Evolutionary conservation across 192 early-diverging fungal species (phyloP).

Genomic region (Thoreauomyces humboldtii): DNA sequence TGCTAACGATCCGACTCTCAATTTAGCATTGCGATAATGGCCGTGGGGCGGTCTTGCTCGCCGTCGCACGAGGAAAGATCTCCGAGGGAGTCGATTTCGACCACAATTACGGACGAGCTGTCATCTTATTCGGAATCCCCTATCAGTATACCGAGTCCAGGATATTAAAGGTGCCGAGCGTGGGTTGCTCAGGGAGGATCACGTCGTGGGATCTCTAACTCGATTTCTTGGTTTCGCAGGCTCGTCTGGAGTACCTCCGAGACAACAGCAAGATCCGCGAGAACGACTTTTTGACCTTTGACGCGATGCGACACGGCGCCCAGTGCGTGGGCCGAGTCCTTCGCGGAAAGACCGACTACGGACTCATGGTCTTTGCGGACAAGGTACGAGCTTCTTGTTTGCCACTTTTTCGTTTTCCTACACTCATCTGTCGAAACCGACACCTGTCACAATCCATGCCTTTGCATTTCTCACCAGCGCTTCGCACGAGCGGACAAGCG

Average conservation of each 20-base stretch:
- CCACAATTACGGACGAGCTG: constrained; percentile 98
- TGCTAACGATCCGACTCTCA: too few relatives aligned
- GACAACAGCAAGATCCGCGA: constrained; percentile 92
- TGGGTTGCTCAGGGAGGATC: too few relatives aligned
- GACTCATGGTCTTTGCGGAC: constrained; percentile 98
- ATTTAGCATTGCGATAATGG: constrained; percentile 98
- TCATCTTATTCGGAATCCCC: constrained; percentile 99
- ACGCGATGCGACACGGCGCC: constrained; percentile 97
- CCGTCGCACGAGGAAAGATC: constrained; percentile 98
- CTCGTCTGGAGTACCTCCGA: constrained; percentile 90
- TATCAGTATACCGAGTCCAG: constrained; percentile 98
- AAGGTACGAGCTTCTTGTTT: too few relatives aligned
- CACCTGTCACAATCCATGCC: too few relatives aligned
- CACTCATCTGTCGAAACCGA: too few relatives aligned
- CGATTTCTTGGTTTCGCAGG: too few relatives aligned
- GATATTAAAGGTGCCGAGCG: constrained; percentile 72
- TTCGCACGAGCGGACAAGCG: constrained; percentile 94
- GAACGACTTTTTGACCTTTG: constrained; percentile 99
- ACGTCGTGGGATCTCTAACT: too few relatives aligned
- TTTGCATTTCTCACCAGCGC: too few relatives aligned
- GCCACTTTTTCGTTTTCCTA: too few relatives aligned
- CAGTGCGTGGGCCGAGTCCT: constrained; percentile 98
- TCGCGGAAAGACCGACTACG: constrained; percentile 97
- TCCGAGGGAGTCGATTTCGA: constrained; percentile 99
- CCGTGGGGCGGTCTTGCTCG: constrained; percentile 92